Evolutionary conservation across 768 basidiomycete genomes (phyloP).

Genomic region (Agaricus subrufescens): DNA sequence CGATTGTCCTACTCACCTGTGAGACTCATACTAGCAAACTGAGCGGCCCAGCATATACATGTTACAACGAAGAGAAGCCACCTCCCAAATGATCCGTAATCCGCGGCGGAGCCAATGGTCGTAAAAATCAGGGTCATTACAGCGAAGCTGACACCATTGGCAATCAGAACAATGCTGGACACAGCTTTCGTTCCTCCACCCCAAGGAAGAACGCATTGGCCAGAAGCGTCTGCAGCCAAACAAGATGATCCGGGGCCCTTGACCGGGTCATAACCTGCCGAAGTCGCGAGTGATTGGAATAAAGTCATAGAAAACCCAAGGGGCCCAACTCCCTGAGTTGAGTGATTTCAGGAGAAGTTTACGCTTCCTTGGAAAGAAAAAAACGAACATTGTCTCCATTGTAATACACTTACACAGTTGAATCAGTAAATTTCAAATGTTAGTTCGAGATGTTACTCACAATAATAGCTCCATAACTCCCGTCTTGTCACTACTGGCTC

Average conservation of each 20-base stretch:
- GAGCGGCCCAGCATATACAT: slow-evolving; percentile 73
- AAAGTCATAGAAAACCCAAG: slow-evolving; percentile 64
- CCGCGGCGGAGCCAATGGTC: slow-evolving; percentile 69
- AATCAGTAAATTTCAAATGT: neutral
- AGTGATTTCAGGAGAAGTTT: neutral
- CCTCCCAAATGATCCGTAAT: slow-evolving; percentile 72
- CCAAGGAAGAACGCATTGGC: slow-evolving; percentile 79
- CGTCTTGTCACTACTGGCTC: slow-evolving; percentile 68
- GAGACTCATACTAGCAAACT: slow-evolving; percentile 72
- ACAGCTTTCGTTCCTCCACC: slow-evolving; percentile 67
- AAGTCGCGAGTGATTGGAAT: slow-evolving; percentile 67
- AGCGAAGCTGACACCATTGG: slow-evolving; percentile 74
- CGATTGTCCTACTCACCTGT: slow-evolving; percentile 42
- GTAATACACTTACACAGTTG: slow-evolving; percentile 55
- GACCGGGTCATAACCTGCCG: slow-evolving; percentile 72
- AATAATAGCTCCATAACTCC: slow-evolving; percentile 80
- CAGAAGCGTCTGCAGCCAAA: slow-evolving; percentile 48
- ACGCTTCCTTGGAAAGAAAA: neutral
- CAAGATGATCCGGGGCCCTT: slow-evolving; percentile 71
- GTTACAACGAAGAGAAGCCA: slow-evolving; percentile 75
- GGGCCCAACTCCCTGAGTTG: slow-evolving; percentile 60
- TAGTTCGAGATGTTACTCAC: slow-evolving; percentile 32
- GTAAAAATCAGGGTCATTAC: slow-evolving; percentile 83
- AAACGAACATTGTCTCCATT: slow-evolving; percentile 72
- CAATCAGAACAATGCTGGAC: slow-evolving; percentile 69